These are phyloP conservation scores for Aphanomyces cochlioides DNA, from an alignment of 352 stramenopile genomes.

Conservation along the genomic window DNA sequence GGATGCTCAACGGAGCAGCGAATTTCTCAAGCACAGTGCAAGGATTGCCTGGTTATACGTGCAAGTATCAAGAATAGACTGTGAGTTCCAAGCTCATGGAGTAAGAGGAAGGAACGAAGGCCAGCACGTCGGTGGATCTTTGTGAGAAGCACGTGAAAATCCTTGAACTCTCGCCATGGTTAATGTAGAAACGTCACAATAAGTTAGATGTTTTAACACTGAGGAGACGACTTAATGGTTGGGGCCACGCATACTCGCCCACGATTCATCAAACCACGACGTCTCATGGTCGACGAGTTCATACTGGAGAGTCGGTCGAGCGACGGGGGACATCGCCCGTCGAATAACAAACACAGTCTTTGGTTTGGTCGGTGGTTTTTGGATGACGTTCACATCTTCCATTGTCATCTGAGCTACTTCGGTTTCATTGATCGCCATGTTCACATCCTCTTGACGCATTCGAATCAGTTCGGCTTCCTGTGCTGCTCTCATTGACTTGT, in stretches of 20 bases:
- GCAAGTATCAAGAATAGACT: no score
- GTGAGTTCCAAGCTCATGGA: no score
- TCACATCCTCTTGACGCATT: neutral
- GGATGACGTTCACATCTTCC: neutral
- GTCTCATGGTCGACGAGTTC: neutral
- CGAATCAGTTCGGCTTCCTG: neutral
- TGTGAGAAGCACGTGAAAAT: no score
- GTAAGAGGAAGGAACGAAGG: no score
- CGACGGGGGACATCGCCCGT: neutral
- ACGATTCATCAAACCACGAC: conserved; percentile 10
- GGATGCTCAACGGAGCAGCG: no score
- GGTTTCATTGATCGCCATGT: neutral
- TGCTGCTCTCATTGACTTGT: neutral
- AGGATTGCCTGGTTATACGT: no score
- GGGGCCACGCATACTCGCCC: neutral
- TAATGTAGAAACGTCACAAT: no score
- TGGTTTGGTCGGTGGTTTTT: neutral
- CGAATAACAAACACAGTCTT: neutral
- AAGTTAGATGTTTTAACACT: no score
- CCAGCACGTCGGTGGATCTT: no score
- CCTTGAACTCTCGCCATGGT: no score
- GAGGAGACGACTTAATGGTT: neutral
- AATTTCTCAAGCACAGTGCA: no score
- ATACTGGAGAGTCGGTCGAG: neutral
- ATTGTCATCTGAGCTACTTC: neutral